Evolutionary conservation across 2,329 filamentous ascomycete species (phyloP), one percentile per base, ranked within the genome.

Genomic region (Trichoderma koningii): DNA sequence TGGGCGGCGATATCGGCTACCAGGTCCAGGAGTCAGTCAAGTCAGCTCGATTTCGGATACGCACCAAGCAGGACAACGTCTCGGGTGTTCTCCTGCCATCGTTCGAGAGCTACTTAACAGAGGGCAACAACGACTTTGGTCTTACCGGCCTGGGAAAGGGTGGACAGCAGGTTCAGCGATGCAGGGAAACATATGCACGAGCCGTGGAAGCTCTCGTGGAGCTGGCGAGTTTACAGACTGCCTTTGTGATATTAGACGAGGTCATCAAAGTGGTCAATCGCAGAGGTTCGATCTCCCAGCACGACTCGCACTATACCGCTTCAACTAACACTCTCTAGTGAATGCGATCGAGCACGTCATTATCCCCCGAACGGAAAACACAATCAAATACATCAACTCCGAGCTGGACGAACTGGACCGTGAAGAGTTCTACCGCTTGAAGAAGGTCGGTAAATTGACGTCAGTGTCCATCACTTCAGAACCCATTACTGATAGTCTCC

Each of bases 331-430:
- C 62, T 68, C 52, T 66, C 2, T 23, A 91, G 94, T 98, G 19
- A 97, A 97, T 75, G 94, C 94, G 65, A 97, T 98, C 73, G 91
- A 95, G 78, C 91, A 96, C 77, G 92, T 99, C 71, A 98, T 99
- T 71, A 99, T 99, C 73, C 95, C 95, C 14, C 86, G 95, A 70
- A 99, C 95, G 15, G 95, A 99, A 77, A 99, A 98, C 74, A 99
- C 95, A n/a, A 99, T 99, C 82, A 97, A 97, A 80, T 99, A 98
- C 75, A 98, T 98, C 84, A 98, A 98, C 80, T 97, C 94, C 1
- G 95, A 99, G 77, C 86, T 99, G 17, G 95, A 99, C 75, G 95
- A 99, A 80, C 83, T 99, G 57, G 96, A 98, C 79, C 87, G 95
- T 82, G 95, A 98, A 77, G 95, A 99, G 76, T 99, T 99, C 77